Percentiles rank a stretch among this genome's conserved stretches.
These are phyloP conservation scores for Trichophyton equinum DNA, from an alignment of 2,329 filamentous ascomycete species.

Conservation along the genomic window DNA sequence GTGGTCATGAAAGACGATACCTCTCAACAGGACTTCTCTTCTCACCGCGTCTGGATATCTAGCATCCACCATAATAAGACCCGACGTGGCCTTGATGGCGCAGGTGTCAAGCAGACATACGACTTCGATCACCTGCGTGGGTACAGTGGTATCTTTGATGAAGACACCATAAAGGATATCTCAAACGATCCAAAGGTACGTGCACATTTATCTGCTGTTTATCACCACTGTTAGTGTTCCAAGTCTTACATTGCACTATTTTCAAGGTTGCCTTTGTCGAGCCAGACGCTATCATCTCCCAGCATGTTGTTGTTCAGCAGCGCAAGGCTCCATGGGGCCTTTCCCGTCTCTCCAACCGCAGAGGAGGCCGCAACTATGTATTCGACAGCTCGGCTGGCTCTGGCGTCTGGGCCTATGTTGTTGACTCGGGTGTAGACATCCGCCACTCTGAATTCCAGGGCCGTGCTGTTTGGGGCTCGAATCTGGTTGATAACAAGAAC, in stretches of 20 bases:
- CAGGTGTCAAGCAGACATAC: conserved; percentile 1
- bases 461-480: conserved; percentile 25
- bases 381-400: conserved; percentile 25
- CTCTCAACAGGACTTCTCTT: background rate
- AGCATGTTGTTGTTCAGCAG: conserved; percentile 11
- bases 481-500: conserved; percentile 16
- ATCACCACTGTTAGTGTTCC: background rate
- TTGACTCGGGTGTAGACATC: conserved; percentile 27
- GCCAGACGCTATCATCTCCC: background rate
- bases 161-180: conserved; percentile 5
- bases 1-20: conserved; percentile 7
- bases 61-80: background rate
- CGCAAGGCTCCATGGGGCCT: conserved; percentile 23
- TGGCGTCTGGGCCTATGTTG: conserved; percentile 25
- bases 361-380: conserved; percentile 17
- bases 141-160: conserved; percentile 8
- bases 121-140: background rate
- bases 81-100: background rate
- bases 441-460: conserved; percentile 25
- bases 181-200: conserved; percentile 1
- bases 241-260: too few relatives aligned
- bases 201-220: background rate
- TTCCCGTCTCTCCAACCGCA: conserved; percentile 20
- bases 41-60: conserved; percentile 3
- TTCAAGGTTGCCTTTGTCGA: conserved; percentile 9